phyloP scores from a whole-genome alignment of 2,329 filamentous ascomycete species.

The Aspergillus floridensis region DNA sequence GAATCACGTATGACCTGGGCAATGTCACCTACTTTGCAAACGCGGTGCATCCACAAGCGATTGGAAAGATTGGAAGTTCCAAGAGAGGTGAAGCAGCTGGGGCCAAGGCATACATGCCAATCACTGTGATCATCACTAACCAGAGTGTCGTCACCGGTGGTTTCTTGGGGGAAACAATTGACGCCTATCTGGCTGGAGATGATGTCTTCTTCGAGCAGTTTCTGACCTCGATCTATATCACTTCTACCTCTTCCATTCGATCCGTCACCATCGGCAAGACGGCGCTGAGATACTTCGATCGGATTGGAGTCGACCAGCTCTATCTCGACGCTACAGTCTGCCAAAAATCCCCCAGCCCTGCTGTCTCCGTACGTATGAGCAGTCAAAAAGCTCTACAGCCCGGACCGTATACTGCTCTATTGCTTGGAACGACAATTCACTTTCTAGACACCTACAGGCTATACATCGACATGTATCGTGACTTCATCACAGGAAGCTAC shows the following conservation, averaged over 20 bases:
- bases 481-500: constrained; percentile 14
- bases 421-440: not conserved
- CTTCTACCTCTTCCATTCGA: not conserved
- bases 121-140: constrained; percentile 10
- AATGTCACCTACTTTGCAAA: constrained; percentile 10
- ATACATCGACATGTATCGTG: constrained; percentile 11
- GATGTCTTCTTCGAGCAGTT: constrained; percentile 14
- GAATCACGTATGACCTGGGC: constrained; percentile 4
- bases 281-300: constrained; percentile 1
- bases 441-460: constrained; percentile 13
- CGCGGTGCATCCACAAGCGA: not conserved
- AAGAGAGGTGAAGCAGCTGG: not conserved
- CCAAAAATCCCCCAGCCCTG: not conserved
- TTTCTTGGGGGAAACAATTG: not conserved
- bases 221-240: constrained; percentile 11
- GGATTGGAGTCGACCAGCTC: not conserved
- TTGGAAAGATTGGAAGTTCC: not conserved
- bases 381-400: not conserved
- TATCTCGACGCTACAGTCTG: constrained; percentile 2
- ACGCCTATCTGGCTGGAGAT: constrained; percentile 17
- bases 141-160: constrained; percentile 5
- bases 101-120: not conserved
- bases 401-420: constrained; percentile 13
- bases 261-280: not conserved
- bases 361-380: not conserved